Base-by-base conservation (phyloP, 768 basidiomycete genomes). In the Cantharellus anzutake region DNA sequence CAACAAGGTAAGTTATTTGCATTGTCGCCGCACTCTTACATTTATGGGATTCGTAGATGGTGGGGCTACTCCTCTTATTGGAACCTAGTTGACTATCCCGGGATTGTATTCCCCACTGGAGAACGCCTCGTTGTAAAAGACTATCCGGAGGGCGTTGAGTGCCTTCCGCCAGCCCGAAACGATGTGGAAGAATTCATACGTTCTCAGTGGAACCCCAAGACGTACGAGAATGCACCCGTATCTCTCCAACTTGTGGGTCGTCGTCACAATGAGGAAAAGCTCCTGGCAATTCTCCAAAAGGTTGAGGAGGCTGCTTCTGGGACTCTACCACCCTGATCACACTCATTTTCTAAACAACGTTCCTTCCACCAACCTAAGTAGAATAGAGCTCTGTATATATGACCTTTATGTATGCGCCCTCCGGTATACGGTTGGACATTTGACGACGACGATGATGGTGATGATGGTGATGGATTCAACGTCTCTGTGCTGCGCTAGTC, bases 51-150 rank as follows among this genome's bases (percentile, higher is more conserved):
- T 55, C 2, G 35, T 42, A 14, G 71, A n/a, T 77, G 74, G 72
- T 75, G 76, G 75, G 70, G 71, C 4, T 78, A 78, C 64, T 74
- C 73, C 3, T 74, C 74, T 2, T 74, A 79, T 63, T 78, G 77
- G 76, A 79, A 79, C 64, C 63, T 79, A 58, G 63, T 73, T 62
- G 78, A 79, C 66, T 75, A 74, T 58, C 72, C 77, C 5, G 72
- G 71, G 20, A 73, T 71, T 20, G 74, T 72, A 2, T 76, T 79
- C 67, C 78, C 78, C 37, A 73, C 72, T 42, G 75, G 73, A 2
- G n/a, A 53, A 16, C 69, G 70, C 61, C 66, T 69, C 64, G 65
- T 58, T 42, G 68, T 72, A 44, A 59, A 62, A 51, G 65, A 64
- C 57, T 57, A 57, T 42, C 38, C 38, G 11, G 56, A 57, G 37